Base-by-base conservation (phyloP, 768 basidiomycete species). In the Kwoniella heveanensis region DNA sequence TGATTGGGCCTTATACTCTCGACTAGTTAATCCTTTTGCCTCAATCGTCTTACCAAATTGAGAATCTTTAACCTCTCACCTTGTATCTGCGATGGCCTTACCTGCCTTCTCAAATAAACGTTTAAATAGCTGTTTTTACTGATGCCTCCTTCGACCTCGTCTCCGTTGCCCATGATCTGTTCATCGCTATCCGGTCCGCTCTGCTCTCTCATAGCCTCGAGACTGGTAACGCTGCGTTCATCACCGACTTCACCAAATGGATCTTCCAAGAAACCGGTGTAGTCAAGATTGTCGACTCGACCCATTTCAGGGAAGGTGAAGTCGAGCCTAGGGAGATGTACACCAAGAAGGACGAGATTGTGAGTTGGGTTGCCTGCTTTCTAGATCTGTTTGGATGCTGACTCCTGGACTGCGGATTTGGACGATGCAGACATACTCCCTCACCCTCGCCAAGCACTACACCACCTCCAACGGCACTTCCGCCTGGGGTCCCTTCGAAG, bases 241-340 rank as follows among this genome's bases (percentile, higher is more conserved):
- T 83, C 2, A 81, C 83, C 53, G 92, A 95, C 67, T 79, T 98
- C 47, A 85, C 88, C 2, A 85, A 86, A 5, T 99, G 95, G 95
- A 86, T 88, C 0, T 95, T 98, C 87, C 90, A 92, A 71, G 90
- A 96, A 79, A 84, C 85, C 1, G 83, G 87, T 13, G 90, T 90
- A 1, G 83, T 95, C 53, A 87, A 91, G 25, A 87, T 97, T 60
- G 88, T 91, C 65, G 67, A 65, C 6, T 70, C 78, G 21, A 85
- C 86, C 22, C 93, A 96, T 74, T 88, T 90, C 71, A 85, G 85
- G 60, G 82, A 87, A 52, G 87, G 88, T 65, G 83, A 85, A 56
- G 86, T 86, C 0, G 82, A 80, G 24, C 83, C 88, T n/a, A 81
- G 83, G 61, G 88, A 88, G 60, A 83, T 83, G 58, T 99, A 99